Evolutionary conservation across 176 grass and related monocot genomes (phyloP).

Genomic region (Carex kokanica): DNA sequence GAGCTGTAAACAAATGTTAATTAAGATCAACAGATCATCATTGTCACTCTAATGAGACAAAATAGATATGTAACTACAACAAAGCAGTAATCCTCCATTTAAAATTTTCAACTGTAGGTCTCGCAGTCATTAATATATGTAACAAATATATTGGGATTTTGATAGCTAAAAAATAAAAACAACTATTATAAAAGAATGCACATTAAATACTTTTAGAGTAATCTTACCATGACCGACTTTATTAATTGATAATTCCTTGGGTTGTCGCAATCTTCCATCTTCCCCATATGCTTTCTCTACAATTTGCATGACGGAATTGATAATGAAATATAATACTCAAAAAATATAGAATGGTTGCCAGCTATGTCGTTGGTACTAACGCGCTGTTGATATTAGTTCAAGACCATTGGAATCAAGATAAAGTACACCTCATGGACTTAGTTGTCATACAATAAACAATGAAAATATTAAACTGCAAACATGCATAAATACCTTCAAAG

Average conservation of each 20-base stretch:
- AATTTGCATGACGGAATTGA: constrained; percentile 10
- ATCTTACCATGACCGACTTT: constrained; percentile 89
- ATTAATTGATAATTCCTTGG: constrained; percentile 94
- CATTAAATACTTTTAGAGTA: background rate
- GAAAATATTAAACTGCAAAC: background rate
- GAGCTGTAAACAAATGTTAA: constrained; percentile 43
- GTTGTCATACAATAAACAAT: background rate
- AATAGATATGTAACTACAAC: background rate
- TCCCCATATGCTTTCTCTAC: constrained; percentile 89
- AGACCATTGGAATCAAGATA: background rate
- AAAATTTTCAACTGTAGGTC: background rate
- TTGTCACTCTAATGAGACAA: background rate
- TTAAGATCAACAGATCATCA: constrained; percentile 3
- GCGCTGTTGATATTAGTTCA: background rate
- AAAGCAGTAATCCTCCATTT: background rate
- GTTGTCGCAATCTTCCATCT: constrained; percentile 77
- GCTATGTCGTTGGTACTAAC: background rate
- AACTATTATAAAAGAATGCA: background rate
- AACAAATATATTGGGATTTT: background rate
- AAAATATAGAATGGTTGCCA: background rate
- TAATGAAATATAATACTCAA: background rate
- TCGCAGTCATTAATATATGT: background rate
- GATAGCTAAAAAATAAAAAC: background rate
- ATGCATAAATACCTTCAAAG: constrained; percentile 66
- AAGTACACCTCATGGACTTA: background rate